These are phyloP conservation scores for Teunomyces pallodes DNA, from an alignment of 805 yeast genomes.

Conservation along the genomic window DNA sequence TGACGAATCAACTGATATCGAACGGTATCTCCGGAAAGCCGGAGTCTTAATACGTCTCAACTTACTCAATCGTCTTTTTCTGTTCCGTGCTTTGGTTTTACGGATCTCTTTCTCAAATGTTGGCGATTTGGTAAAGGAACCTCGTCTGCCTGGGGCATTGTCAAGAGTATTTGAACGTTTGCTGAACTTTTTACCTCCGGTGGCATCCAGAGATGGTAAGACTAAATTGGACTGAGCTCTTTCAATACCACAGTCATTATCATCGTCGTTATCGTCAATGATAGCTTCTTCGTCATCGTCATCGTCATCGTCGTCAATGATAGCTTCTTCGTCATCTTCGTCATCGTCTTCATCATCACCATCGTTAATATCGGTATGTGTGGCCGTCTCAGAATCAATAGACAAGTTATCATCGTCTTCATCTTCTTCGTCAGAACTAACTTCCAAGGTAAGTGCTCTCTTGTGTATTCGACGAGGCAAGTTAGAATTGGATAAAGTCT, in stretches of 20 bases:
- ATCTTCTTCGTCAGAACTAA: slow-evolving; percentile 2
- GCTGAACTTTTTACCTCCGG: slow-evolving; percentile 29
- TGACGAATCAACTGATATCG: slow-evolving; percentile 11
- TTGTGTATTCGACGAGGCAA: slow-evolving; percentile 1
- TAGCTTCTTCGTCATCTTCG: slow-evolving; percentile 14
- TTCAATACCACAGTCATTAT: slow-evolving; percentile 8
- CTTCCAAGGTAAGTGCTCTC: slow-evolving; percentile 1
- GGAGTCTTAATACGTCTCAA: slow-evolving; percentile 11
- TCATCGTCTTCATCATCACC: slow-evolving; percentile 12
- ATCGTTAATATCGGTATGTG: slow-evolving; percentile 6
- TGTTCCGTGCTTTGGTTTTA: slow-evolving; percentile 2
- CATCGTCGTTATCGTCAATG: slow-evolving; percentile 13
- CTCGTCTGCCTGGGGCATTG: slow-evolving; percentile 18
- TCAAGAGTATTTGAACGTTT: slow-evolving; percentile 53
- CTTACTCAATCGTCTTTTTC: slow-evolving; percentile 4
- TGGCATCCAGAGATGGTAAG: slow-evolving; percentile 32
- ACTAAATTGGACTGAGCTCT: slow-evolving; percentile 34
- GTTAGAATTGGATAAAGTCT: slow-evolving; percentile 14
- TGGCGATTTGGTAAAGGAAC: slow-evolving; percentile 34
- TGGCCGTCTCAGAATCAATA: slow-evolving; percentile 9
- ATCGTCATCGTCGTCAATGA: slow-evolving; percentile 18
- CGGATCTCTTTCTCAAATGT: slow-evolving; percentile 43
- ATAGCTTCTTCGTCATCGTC: slow-evolving; percentile 12
- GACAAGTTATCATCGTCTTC: slow-evolving; percentile 10
- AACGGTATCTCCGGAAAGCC: slow-evolving; percentile 7